Evolutionary conservation across 768 basidiomycete genomes (phyloP), one percentile per base, ranked within the genome.

Genomic region (Lentinula boryana): DNA sequence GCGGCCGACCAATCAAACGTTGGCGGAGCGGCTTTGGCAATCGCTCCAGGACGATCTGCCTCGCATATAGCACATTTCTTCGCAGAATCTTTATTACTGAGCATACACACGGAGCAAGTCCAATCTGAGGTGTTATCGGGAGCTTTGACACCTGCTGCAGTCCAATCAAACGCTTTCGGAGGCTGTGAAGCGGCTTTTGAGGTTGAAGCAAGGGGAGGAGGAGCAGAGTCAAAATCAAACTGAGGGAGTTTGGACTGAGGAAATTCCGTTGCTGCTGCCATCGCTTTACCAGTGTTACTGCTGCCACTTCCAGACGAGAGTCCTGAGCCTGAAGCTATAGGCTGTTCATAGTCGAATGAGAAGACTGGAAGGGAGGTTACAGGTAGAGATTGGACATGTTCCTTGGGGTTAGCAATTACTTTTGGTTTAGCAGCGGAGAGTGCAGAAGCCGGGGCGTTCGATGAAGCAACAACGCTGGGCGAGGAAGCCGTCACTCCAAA

Each of bases 81-180:
- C 18, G 72, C 79, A 43, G 71, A 71, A 18, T 74, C 73, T 18
- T 77, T 74, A 68, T 85, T 89, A 46, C 68, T 63, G 56, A 86
- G 65, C 68, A 71, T 74, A 62, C 90, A 92, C 3, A 69, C 64
- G 0, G 69, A 71, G 67, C 89, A 91, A 15, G 64, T 80, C 89
- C 89, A 91, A n/a, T 63, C 65, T 16, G 64, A 63, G 53, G 67
- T 66, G 21, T 65, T 70, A 50, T 64, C 67, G 5, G 61, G 62
- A 12, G 67, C 57, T 18, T 81, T 85, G 58, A 82, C 68, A 3
- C 85, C 87, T 0, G 85, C 85, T 9, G 84, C 85, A 1, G 78
- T 75, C 81, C 84, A 89, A 65, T 88, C 75, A 64, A 88, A 89
- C 35, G 75, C 74, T 44, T 75, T 72, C 4, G 35, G 31, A n/a